phyloP scores from a whole-genome alignment of 352 stramenopile species.

The Phytophthora citricola region DNA sequence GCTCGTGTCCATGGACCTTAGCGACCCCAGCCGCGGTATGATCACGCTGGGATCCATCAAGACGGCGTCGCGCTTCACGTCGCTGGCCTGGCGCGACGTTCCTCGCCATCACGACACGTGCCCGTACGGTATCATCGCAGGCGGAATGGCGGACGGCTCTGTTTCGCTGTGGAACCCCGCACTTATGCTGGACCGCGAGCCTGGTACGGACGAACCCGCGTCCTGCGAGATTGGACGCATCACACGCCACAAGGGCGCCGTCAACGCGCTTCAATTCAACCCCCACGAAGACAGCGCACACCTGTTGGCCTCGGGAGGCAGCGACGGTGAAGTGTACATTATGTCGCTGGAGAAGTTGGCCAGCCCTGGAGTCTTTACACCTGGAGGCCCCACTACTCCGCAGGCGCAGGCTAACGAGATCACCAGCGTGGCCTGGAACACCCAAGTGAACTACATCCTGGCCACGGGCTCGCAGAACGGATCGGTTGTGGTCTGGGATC shows the following conservation, averaged over 20 bases:
- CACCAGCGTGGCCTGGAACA: conserved; percentile 97
- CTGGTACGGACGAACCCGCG: conserved; percentile 37
- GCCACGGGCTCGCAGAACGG: conserved; percentile 95
- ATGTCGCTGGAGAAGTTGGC: conserved; percentile 93
- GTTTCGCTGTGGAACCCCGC: conserved; percentile 97
- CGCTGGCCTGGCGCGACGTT: conserved; percentile 93
- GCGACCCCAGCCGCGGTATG: conserved; percentile 70
- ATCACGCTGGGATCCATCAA: conserved; percentile 88
- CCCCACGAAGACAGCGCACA: conserved; percentile 92
- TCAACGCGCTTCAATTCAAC: conserved; percentile 97
- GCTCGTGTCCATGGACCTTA: conserved; percentile 95
- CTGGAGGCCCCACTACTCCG: conserved; percentile 65
- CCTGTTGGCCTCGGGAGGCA: conserved; percentile 94
- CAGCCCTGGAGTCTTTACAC: conserved; percentile 90
- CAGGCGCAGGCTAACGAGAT: conserved; percentile 87
- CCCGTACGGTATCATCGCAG: conserved; percentile 94
- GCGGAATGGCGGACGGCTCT: conserved; percentile 96
- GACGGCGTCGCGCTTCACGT: conserved; percentile 93
- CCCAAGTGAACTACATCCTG: conserved; percentile 98
- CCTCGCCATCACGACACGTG: conserved; percentile 76
- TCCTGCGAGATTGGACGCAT: conserved; percentile 80
- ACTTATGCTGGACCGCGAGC: conserved; percentile 78
- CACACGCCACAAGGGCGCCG: conserved; percentile 86
- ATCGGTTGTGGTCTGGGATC: conserved; percentile 96
- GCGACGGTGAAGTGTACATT: conserved; percentile 96